Evolutionary conservation across 1,284 basidiomycete genomes (phyloP).

Genomic region (Grifola frondosa): DNA sequence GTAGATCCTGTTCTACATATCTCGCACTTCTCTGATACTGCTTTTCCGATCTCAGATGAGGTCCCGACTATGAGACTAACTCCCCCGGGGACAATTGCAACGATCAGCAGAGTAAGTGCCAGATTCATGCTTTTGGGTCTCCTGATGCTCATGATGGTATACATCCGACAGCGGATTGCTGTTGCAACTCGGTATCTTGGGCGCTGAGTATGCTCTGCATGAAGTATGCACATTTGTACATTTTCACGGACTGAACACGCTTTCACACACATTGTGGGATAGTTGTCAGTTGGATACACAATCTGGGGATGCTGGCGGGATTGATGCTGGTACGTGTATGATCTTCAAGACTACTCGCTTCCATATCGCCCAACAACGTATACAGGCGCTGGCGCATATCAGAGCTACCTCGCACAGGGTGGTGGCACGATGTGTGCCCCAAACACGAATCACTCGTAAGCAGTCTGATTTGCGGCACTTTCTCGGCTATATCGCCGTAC

Average conservation of each 20-base stretch:
- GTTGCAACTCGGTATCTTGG: slow-evolving; percentile 20
- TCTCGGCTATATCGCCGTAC: neutral
- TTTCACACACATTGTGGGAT: no score
- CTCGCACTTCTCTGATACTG: no score
- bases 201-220: slow-evolving; percentile 23
- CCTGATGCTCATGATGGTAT: no score
- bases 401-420: slow-evolving; percentile 5
- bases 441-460: slow-evolving; percentile 12
- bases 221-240: slow-evolving; percentile 13
- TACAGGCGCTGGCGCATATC: slow-evolving; percentile 10
- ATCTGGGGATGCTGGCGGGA: slow-evolving; percentile 1
- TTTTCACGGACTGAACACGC: no score
- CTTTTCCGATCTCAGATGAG: slow-evolving; percentile 9
- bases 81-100: slow-evolving; percentile 20
- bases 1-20: neutral
- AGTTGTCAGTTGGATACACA: slow-evolving; percentile 17
- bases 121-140: neutral
- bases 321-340: slow-evolving; percentile 18
- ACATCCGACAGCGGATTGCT: slow-evolving; percentile 14
- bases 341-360: neutral
- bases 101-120: slow-evolving; percentile 16
- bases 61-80: slow-evolving; percentile 7
- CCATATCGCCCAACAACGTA: neutral
- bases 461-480: neutral
- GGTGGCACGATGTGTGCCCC: neutral